Base-by-base conservation (phyloP, 2,329 filamentous ascomycete species). In the Diaporthe ampelina region DNA sequence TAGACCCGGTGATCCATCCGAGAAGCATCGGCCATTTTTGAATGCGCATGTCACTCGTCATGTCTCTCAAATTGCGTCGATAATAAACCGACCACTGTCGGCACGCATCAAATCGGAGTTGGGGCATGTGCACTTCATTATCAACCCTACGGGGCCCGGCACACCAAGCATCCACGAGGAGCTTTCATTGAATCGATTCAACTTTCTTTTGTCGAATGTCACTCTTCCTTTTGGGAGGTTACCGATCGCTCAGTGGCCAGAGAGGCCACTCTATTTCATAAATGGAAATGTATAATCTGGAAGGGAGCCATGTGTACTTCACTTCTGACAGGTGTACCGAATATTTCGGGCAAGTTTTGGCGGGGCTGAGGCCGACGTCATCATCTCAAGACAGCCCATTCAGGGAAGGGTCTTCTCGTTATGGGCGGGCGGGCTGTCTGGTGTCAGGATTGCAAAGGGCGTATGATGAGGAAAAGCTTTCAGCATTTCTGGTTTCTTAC, bases 261-360 rank as follows among this genome's bases (percentile, higher is more conserved):
- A 40, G 37, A 52, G 69, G 61, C 32, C 56, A 69, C 61, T 50
- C n/a, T 78, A 77, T 77, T 76, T 78, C 71, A 71, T 79, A 80
- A 81, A 81, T 77, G 76, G 77, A 82, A 82, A 82, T 82, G 81
- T 82, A 78, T 82, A 82, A 82, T 82, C 74, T 80, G 79, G 77
- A 73, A 72, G 65, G 67, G 58, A 72, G 35, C 57, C 32, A 40
- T 17, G 24, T 57, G 52, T 35, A 68, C 54, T 72, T 58, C 40
- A 63, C 68, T 61, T 65, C 56, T 78, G 76, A 63, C 40, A 70
- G 75, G 75, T 73, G 59, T 35, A 52, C 61, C 52, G 43, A 70
- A 52, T 3, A 17, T 37, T 67, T 67, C 58, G 63, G 71, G 17
- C 15, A 26, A 65, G 40, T 32, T 40, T 59, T 67, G 50, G 70